Evolutionary conservation across 352 stramenopile species (phyloP), one percentile per base, ranked within the genome.

Genomic region (Globisporangium sylvaticum): DNA sequence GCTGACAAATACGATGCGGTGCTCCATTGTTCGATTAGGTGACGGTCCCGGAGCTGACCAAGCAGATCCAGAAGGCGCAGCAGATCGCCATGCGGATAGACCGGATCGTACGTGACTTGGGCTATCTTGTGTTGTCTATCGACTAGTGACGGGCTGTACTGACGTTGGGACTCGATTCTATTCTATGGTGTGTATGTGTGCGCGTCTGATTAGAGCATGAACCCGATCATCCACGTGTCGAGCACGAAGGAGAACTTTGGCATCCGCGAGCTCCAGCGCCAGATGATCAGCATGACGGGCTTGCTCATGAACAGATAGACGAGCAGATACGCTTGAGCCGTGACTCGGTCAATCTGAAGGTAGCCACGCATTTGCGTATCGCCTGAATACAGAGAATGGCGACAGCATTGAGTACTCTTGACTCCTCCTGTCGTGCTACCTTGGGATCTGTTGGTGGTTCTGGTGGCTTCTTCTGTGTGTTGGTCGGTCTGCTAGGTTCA

Each of bases 181-280:
- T 62, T 55, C 27, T n/a, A 52, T 12, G 15, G 10, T 42, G 37
- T 39, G 12, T 70, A 2, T 61, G 57, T 54, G 18, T 42, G 44
- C 46, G 37, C 7, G 9, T 29, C 32, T n/a, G 29, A 56, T 18
- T 62, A 91, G 85, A 85, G 71, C 68, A 95, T 95, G 87, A 88
- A 95, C 63, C 87, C 87, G 31, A 79, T 92, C 56, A 81, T 94
- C 37, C 83, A 93, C 52, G 81, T 92, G 24, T 84, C 77, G 48
- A 95, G 87, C 71, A 84, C 85, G 12, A 93, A 94, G 60, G 78
- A 92, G 58, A 70, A 73, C 52, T 88, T 92, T 75, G 87, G 87
- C 7, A 77, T 95, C 20, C 84, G 82, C 9, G 84, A 93, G 67
- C 67, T 95, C 44, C 85, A 90, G 69, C 83, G 86, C 42, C 83